phyloP scores from a whole-genome alignment of 106 monocot species.

The Amphibolis antarctica region DNA sequence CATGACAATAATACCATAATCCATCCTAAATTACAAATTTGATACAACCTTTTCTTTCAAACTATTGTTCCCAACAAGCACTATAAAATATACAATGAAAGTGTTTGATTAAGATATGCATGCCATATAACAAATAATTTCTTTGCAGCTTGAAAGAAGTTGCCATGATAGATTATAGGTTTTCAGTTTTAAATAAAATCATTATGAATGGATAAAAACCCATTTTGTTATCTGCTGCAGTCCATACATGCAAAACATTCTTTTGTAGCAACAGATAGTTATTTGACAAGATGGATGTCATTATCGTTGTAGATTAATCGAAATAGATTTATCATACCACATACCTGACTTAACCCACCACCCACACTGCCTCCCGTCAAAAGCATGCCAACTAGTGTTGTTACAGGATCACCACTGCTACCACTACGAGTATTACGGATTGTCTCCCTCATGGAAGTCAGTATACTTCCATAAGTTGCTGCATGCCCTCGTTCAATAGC shows the following conservation, averaged over 20 bases:
- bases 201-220: neutral
- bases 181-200: neutral
- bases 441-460: constrained; percentile 67
- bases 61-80: no score
- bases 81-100: no score
- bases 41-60: no score
- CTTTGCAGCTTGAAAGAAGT: neutral
- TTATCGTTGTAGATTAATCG: neutral
- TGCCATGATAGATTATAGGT: neutral
- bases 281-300: neutral
- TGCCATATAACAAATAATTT: no score
- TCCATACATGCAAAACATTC: neutral
- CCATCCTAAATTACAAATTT: no score
- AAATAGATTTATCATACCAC: neutral
- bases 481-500: constrained; percentile 73
- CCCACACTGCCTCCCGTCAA: constrained; percentile 59
- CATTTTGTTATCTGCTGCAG: neutral
- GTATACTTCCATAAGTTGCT: constrained; percentile 74
- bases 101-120: no score
- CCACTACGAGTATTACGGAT: constrained; percentile 36
- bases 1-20: no score
- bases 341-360: constrained; percentile 61
- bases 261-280: neutral
- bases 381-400: constrained; percentile 54
- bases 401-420: constrained; percentile 26